These are phyloP conservation scores for Calonectria pauciramosa DNA, from an alignment of 2,329 filamentous ascomycete genomes.

Conservation along the genomic window DNA sequence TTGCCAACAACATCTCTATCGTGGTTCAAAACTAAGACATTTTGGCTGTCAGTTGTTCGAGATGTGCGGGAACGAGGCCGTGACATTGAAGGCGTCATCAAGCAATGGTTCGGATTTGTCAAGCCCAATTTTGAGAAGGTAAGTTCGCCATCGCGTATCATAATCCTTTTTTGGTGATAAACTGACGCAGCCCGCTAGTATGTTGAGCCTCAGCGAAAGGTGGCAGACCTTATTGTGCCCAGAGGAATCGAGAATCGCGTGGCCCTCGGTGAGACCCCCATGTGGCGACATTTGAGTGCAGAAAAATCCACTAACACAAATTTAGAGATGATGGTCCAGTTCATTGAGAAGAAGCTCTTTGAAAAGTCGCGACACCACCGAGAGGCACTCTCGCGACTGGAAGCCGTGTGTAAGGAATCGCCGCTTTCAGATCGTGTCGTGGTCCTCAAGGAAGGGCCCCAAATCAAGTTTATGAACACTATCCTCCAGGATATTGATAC, in stretches of 20 bases:
- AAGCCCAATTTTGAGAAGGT: conserved; percentile 95
- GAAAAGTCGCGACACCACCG: conserved; percentile 90
- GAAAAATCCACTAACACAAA: conserved; percentile 21
- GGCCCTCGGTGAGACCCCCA: conserved; percentile 76
- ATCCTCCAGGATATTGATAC: conserved; percentile 87
- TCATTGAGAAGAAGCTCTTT: conserved; percentile 88
- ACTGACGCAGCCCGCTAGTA: conserved; percentile 63
- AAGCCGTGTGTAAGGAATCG: conserved; percentile 77
- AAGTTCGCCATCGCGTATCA: conserved; percentile 20
- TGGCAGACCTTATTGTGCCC: conserved; percentile 95
- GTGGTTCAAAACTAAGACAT: conserved; percentile 19
- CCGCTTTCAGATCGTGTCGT: conserved; percentile 82
- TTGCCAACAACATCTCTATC: not conserved
- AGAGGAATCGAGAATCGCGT: conserved; percentile 95
- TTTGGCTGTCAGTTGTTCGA: conserved; percentile 74
- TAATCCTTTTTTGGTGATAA: not conserved
- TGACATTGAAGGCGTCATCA: conserved; percentile 95
- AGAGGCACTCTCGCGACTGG: conserved; percentile 81
- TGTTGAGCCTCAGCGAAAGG: conserved; percentile 91
- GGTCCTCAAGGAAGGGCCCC: conserved; percentile 81
- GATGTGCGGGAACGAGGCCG: conserved; percentile 91
- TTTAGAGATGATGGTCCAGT: conserved; percentile 90
- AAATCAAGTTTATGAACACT: conserved; percentile 90
- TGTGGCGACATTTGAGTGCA: not conserved
- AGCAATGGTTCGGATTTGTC: conserved; percentile 97